Evolutionary conservation across 805 yeast genomes (phyloP).

Genomic region (Saccharomyces kudriavzevii): DNA sequence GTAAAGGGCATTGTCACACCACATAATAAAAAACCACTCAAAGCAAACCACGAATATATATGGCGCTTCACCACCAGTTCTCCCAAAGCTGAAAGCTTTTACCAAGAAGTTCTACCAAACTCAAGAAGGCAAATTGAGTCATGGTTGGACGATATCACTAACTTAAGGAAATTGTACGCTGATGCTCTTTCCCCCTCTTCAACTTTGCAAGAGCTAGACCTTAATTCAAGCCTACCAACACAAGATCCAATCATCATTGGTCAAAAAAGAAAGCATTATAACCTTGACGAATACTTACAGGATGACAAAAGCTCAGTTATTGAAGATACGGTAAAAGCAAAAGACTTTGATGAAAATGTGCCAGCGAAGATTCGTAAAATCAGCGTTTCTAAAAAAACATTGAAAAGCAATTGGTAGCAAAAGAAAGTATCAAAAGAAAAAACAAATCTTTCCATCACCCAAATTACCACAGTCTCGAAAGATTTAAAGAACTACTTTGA

Average conservation of each 20-base stretch:
- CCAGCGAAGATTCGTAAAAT: constrained; percentile 24
- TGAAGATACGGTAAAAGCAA: constrained; percentile 7
- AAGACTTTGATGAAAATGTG: constrained; percentile 1
- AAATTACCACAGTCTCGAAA: background rate
- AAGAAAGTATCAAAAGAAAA: background rate
- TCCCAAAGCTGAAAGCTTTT: constrained; percentile 15
- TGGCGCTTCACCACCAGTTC: constrained; percentile 16
- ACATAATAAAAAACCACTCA: constrained; percentile 6
- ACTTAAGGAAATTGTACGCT: constrained; percentile 4
- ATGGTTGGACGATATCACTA: constrained; percentile 15
- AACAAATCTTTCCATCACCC: constrained; percentile 2
- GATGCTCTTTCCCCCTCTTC: constrained; percentile 10
- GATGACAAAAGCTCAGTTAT: constrained; percentile 13
- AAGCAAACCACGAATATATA: constrained; percentile 5
- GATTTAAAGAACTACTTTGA: background rate
- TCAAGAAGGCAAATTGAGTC: constrained; percentile 13
- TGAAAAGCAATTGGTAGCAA: constrained; percentile 24
- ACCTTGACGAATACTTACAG: constrained; percentile 14
- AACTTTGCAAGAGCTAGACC: constrained; percentile 13
- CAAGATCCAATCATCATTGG: constrained; percentile 7
- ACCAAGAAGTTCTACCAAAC: constrained; percentile 13
- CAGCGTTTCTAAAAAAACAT: constrained; percentile 28
- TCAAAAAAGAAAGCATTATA: constrained; percentile 17
- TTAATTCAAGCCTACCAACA: constrained; percentile 11
- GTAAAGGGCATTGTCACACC: constrained; percentile 12